phyloP scores from a whole-genome alignment of 805 yeast species.

The Yarrowia sp. region DNA sequence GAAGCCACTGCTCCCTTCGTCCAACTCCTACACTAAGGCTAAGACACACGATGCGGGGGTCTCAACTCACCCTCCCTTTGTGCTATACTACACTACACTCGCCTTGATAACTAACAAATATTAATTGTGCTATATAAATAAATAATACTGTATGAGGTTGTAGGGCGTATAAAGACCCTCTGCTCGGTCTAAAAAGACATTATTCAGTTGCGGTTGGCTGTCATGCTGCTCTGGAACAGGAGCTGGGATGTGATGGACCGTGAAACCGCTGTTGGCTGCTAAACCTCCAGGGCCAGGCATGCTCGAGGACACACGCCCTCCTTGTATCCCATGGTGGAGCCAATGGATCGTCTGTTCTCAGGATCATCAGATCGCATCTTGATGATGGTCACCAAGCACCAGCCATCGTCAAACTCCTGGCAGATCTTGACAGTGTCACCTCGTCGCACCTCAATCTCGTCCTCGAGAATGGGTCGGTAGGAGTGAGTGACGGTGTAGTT shows the following conservation, averaged over 20 bases:
- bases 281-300: conserved; percentile 13
- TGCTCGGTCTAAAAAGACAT: conserved; percentile 17
- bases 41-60: background rate
- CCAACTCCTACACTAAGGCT: background rate
- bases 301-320: conserved; percentile 16
- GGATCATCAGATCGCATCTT: conserved; percentile 24
- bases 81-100: background rate
- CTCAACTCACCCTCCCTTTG: too few species aligned
- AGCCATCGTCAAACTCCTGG: conserved; percentile 85
- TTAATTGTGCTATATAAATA: conserved; percentile 19
- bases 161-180: background rate
- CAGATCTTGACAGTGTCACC: conserved; percentile 71
- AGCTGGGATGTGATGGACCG: background rate
- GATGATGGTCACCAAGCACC: conserved; percentile 69
- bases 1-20: too few species aligned
- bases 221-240: background rate
- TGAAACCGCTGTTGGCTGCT: background rate
- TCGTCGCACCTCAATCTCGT: conserved; percentile 67
- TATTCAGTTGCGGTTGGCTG: conserved; percentile 9
- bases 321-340: conserved; percentile 17
- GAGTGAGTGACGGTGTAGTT: conserved; percentile 59
- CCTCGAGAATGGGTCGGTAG: conserved; percentile 76
- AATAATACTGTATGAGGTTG: conserved; percentile 12
- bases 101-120: background rate
- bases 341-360: conserved; percentile 17